phyloP scores from a whole-genome alignment of 2,329 filamentous ascomycete species.

The Metarhizium rileyi region DNA sequence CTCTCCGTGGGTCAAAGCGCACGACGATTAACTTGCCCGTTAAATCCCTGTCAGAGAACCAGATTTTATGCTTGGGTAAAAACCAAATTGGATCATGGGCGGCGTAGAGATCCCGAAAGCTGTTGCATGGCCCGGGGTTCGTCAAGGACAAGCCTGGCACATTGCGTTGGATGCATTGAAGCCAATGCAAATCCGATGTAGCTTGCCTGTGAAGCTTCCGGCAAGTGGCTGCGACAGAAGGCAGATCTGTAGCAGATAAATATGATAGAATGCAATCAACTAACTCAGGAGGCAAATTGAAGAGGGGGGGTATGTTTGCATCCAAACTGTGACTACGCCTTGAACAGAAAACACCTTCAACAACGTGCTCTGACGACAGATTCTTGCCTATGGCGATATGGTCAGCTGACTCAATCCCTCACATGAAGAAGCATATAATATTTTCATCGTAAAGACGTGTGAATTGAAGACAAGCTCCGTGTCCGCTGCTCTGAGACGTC shows the following conservation, averaged over 20 bases:
- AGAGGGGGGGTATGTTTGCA: slow-evolving; percentile 24
- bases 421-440: not conserved
- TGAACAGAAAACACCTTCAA: not conserved
- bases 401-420: not conserved
- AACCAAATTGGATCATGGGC: slow-evolving; percentile 80
- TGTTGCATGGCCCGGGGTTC: slow-evolving; percentile 47
- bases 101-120: slow-evolving; percentile 62
- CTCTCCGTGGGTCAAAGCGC: slow-evolving; percentile 64
- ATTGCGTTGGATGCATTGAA: slow-evolving; percentile 56
- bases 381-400: not conserved
- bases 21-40: slow-evolving; percentile 66
- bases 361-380: not conserved
- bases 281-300: slow-evolving; percentile 63
- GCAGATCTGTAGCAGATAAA: slow-evolving; percentile 56
- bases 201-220: slow-evolving; percentile 49
- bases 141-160: slow-evolving; percentile 46
- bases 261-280: slow-evolving; percentile 61
- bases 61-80: slow-evolving; percentile 67
- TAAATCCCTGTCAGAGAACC: slow-evolving; percentile 70
- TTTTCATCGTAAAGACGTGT: not conserved
- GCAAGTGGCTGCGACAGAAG: slow-evolving; percentile 50
- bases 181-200: slow-evolving; percentile 62
- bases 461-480: too few species aligned
- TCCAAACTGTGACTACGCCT: not conserved
- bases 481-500: too few species aligned